A percentile compares a stretch with the other conserved stretches of the same genome.
Evolutionary conservation across 2,329 filamentous ascomycete species (phyloP).

Genomic region (Grosmannia huntii): DNA sequence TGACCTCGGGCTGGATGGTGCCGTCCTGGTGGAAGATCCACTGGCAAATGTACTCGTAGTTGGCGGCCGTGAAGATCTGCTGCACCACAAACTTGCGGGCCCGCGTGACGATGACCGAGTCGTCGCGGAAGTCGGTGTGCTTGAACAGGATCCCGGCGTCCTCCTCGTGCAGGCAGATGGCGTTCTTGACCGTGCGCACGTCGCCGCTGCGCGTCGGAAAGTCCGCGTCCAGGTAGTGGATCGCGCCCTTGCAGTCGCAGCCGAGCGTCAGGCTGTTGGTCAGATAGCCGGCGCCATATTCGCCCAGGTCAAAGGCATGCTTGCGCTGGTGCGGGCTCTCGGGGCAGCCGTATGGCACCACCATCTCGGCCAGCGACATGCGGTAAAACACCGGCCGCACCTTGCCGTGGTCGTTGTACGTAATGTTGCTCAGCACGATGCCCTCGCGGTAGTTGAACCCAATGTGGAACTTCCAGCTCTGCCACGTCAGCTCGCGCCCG

Average conservation of each 20-base stretch:
- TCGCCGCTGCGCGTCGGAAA: slow-evolving; percentile 69
- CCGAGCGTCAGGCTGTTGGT: slow-evolving; percentile 64
- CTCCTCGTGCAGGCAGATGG: slow-evolving; percentile 91
- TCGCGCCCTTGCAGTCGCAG: slow-evolving; percentile 79
- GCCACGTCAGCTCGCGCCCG: slow-evolving; percentile 68
- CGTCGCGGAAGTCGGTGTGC: slow-evolving; percentile 85
- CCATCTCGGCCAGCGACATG: slow-evolving; percentile 84
- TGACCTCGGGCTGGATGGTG: slow-evolving; percentile 82
- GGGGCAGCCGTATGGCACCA: slow-evolving; percentile 77
- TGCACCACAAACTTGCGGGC: slow-evolving; percentile 77
- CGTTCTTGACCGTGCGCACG: slow-evolving; percentile 78
- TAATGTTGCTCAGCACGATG: slow-evolving; percentile 80
- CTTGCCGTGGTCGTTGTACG: slow-evolving; percentile 72
- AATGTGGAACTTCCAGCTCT: slow-evolving; percentile 87
- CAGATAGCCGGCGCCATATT: slow-evolving; percentile 67
- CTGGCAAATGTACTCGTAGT: slow-evolving; percentile 63
- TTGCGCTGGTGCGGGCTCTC: slow-evolving; percentile 71
- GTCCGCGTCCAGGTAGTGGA: slow-evolving; percentile 81
- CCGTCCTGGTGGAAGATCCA: slow-evolving; percentile 53
- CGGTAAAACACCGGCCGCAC: slow-evolving; percentile 76
- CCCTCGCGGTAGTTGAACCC: slow-evolving; percentile 94
- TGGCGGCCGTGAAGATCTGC: slow-evolving; percentile 88
- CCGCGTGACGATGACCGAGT: slow-evolving; percentile 74
- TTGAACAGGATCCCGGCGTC: slow-evolving; percentile 89
- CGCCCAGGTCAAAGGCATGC: slow-evolving; percentile 69